phyloP scores from a whole-genome alignment of 2,329 filamentous ascomycete species.

The Trichoderma sp. region DNA sequence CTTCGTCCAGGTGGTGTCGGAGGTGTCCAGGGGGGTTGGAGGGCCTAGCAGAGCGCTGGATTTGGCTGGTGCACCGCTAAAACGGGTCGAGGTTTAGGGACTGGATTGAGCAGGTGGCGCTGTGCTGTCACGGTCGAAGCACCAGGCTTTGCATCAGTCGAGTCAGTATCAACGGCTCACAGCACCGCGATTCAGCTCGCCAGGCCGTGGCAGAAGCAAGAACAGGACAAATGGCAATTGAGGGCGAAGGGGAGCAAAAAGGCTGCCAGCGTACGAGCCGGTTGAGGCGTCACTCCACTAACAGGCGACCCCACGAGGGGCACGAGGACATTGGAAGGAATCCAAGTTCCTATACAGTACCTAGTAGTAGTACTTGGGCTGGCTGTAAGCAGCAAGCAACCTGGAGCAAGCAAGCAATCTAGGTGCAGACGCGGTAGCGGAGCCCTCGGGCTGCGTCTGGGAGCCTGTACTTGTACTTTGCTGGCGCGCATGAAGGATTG shows the following conservation, averaged over 20 bases:
- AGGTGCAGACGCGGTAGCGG: background rate
- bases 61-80: conserved; percentile 2
- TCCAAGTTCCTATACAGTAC: background rate
- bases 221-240: background rate
- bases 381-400: background rate
- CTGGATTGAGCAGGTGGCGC: background rate
- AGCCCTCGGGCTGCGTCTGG: conserved; percentile 6
- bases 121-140: background rate
- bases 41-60: background rate
- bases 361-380: background rate
- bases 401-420: background rate
- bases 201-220: background rate
- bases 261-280: background rate
- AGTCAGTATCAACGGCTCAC: no score
- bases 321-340: conserved; percentile 1
- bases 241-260: background rate
- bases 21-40: background rate
- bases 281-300: conserved; percentile 7
- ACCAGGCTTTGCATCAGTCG: no score
- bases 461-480: background rate
- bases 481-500: background rate
- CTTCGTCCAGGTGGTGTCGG: background rate
- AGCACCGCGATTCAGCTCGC: background rate
- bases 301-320: conserved; percentile 11
- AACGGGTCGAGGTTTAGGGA: background rate